These are phyloP conservation scores for Saccharum spontaneum DNA, from an alignment of 176 grass and related monocot genomes.

Conservation along the genomic window DNA sequence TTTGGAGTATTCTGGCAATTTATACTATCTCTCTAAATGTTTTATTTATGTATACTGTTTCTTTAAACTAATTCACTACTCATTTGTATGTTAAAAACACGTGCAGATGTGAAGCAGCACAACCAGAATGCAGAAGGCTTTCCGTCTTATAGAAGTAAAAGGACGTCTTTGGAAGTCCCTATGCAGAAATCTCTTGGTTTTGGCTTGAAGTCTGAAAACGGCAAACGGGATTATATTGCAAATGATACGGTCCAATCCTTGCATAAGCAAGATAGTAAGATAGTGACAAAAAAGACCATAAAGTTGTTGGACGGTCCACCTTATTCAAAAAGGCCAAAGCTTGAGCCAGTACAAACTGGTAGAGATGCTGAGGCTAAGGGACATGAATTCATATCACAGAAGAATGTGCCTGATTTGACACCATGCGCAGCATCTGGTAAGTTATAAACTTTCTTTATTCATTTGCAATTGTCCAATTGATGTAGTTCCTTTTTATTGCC, in stretches of 20 bases:
- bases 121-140: slow-evolving; percentile 54
- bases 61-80: slow-evolving; percentile 12
- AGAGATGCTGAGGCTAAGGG: slow-evolving; percentile 49
- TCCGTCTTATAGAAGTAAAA: slow-evolving; percentile 53
- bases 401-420: slow-evolving; percentile 46
- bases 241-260: slow-evolving; percentile 50
- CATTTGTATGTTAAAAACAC: slow-evolving; percentile 19
- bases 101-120: slow-evolving; percentile 62
- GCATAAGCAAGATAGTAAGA: slow-evolving; percentile 61
- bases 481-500: slow-evolving; percentile 1
- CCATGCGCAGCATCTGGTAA: slow-evolving; percentile 49
- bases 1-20: not conserved
- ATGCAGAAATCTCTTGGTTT: slow-evolving; percentile 53
- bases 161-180: slow-evolving; percentile 41
- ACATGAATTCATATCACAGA: slow-evolving; percentile 42
- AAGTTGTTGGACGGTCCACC: slow-evolving; percentile 63
- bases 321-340: slow-evolving; percentile 75
- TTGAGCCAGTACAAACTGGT: slow-evolving; percentile 54
- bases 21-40: not conserved
- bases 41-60: slow-evolving; percentile 10
- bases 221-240: slow-evolving; percentile 55
- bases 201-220: slow-evolving; percentile 57
- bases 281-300: slow-evolving; percentile 61
- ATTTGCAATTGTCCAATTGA: slow-evolving; percentile 21
- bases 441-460: slow-evolving; percentile 17